Percentiles rank a stretch among this genome's conserved stretches.
These are phyloP conservation scores for Penicillium pulvis DNA, from an alignment of 495 filamentous ascomycete genomes.

Conservation along the genomic window DNA sequence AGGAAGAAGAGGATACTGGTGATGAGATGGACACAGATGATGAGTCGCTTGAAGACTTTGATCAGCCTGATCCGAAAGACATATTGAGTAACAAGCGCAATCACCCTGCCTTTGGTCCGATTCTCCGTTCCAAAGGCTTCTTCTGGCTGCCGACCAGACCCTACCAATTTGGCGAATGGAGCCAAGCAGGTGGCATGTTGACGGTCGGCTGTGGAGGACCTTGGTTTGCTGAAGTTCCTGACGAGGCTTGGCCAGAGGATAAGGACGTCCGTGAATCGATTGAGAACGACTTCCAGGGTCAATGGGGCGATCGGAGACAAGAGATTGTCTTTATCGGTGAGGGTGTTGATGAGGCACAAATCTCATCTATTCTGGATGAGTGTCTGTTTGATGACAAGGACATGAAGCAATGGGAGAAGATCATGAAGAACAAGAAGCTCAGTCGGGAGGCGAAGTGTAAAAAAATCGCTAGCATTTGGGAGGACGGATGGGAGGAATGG, in stretches of 20 bases:
- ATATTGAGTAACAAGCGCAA: constrained; percentile 49
- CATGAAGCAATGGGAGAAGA: constrained; percentile 50
- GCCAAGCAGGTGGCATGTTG: constrained; percentile 61
- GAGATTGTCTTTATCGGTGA: constrained; percentile 63
- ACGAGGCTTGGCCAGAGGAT: constrained; percentile 49
- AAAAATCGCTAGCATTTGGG: constrained; percentile 46
- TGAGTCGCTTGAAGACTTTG: constrained; percentile 39
- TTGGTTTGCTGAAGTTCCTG: constrained; percentile 53
- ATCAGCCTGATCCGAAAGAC: constrained; percentile 34
- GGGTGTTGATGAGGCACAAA: constrained; percentile 44
- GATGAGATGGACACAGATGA: constrained; percentile 41
- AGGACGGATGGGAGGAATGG: constrained; percentile 63
- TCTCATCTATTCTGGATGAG: constrained; percentile 47
- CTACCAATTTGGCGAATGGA: constrained; percentile 56
- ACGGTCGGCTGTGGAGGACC: constrained; percentile 54
- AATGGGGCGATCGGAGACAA: constrained; percentile 61
- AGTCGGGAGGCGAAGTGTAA: constrained; percentile 34
- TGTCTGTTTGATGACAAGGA: constrained; percentile 54
- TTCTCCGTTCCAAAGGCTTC: constrained; percentile 52
- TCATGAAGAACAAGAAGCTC: constrained; percentile 46
- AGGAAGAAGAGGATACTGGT: constrained; percentile 37
- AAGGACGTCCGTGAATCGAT: constrained; percentile 45
- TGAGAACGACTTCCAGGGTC: constrained; percentile 47
- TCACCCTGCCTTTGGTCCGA: constrained; percentile 41
- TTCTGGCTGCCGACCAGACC: constrained; percentile 51